Percentiles rank a stretch among this genome's conserved stretches.
Evolutionary conservation across 139 green algal species (phyloP).

Genomic region (Tetraselmis chui): DNA sequence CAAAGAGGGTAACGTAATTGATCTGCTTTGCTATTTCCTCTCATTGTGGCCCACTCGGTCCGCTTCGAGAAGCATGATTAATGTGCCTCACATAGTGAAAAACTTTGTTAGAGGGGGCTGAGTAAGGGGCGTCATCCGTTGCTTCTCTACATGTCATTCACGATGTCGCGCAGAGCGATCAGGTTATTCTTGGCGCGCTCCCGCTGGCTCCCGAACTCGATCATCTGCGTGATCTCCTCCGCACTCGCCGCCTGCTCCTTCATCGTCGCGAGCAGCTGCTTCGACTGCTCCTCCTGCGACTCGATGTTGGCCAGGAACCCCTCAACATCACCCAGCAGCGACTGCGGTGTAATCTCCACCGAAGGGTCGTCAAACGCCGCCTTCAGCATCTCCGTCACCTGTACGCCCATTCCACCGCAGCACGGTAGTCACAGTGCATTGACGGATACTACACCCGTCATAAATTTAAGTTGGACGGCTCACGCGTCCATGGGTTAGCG

Average conservation of each 20-base stretch:
- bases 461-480: no score
- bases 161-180: background rate
- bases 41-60: no score
- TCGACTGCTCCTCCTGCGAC: background rate
- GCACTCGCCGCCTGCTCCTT: background rate
- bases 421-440: no score
- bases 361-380: background rate
- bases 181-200: background rate
- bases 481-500: no score
- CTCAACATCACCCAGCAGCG: background rate
- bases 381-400: background rate
- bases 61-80: no score
- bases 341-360: background rate
- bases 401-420: no score
- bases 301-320: background rate
- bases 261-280: background rate
- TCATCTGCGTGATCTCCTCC: background rate
- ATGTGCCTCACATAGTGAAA: no score
- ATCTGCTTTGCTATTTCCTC: no score
- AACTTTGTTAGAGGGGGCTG: no score
- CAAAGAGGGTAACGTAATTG: no score
- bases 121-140: no score
- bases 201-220: background rate
- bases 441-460: no score
- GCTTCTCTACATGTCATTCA: background rate